Evolutionary conservation across 495 filamentous ascomycete genomes (phyloP), one percentile per base, ranked within the genome.

Genomic region (Lasiosphaeris hirsuta): DNA sequence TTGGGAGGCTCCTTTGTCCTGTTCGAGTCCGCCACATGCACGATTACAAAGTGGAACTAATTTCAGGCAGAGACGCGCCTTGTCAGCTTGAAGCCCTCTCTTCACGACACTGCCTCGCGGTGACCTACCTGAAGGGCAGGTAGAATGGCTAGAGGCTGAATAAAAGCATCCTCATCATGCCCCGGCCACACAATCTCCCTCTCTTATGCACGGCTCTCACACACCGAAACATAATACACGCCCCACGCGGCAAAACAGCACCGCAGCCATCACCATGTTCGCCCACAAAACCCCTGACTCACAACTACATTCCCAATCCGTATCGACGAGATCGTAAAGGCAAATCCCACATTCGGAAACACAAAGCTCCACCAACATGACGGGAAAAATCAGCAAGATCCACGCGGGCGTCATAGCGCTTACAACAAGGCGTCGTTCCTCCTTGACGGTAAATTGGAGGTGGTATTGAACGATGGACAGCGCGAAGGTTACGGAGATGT

Each of bases 161-260:
- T 30, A 30, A 5, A 30, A 30, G 23, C 5, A 30, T 87, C 84
- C 62, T 87, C 84, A 56, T 87, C 85, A 60, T 81, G 84, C 7
- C 83, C 84, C 23, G 83, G 83, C 62, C 75, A 84, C 61, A 85
- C 73, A 50, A 88, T 85, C 60, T 84, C 78, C 60, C 74, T 66
- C 74, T 66, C n/a, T 62, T 69, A 39, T 74, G 56, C 11, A 87
- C 74, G 6, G 86, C 86, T 35, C 74, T 71, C 0, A 83, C 58
- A 61, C 84, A 80, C 36, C 72, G 72, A 30, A 77, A 68, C 11
- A 79, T 67, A 23, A 88, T 81, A 61, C n/a, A 85, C 80, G 4
- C 78, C 39, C 78, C 81, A 90, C 64, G 84, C 80, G 4, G 69
- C 54, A 13, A 87, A 87, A 62, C 30, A 87, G 69, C 41, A 80